phyloP scores from a whole-genome alignment of 2,329 filamentous ascomycete genomes.

The Fusarium proliferatum region DNA sequence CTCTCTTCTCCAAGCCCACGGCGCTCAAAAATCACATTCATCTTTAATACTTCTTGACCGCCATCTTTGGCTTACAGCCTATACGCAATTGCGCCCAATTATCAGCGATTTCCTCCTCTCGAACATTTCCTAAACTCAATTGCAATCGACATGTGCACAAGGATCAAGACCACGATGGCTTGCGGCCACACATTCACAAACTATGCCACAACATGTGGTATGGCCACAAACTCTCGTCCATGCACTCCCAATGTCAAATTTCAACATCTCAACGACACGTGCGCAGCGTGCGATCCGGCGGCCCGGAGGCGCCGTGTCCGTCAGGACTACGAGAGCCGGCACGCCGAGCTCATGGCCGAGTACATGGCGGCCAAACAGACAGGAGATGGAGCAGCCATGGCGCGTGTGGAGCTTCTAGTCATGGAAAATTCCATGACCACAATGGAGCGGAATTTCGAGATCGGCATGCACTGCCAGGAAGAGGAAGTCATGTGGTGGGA shows the following conservation, averaged over 20 bases:
- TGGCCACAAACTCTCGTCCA: constrained; percentile 1
- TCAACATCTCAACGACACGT: constrained; percentile 50
- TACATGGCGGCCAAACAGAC: constrained; percentile 43
- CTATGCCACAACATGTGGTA: constrained; percentile 14
- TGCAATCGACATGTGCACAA: constrained; percentile 37
- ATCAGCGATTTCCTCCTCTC: background rate
- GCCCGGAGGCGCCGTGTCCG: constrained; percentile 42
- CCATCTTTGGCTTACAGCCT: background rate
- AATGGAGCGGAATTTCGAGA: constrained; percentile 40
- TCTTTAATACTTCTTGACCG: background rate
- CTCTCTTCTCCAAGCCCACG: background rate
- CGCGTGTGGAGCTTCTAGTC: constrained; percentile 37
- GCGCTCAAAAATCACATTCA: background rate
- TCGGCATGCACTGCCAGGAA: constrained; percentile 31
- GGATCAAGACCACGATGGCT: constrained; percentile 43
- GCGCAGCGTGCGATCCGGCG: constrained; percentile 51
- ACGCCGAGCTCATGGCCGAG: constrained; percentile 40
- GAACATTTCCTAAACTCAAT: constrained; percentile 4
- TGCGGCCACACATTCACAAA: constrained; percentile 43
- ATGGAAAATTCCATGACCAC: constrained; percentile 32
- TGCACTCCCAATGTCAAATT: constrained; percentile 26
- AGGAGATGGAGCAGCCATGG: constrained; percentile 42
- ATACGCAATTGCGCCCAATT: background rate
- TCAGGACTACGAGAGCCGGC: constrained; percentile 44
- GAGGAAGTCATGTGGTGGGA: constrained; percentile 42